A percentile compares a stretch with the other conserved stretches of the same genome.
Conservation (phyloP, 768 basidiomycete genomes). For the Lactarius pseudohatsudake region DNA sequence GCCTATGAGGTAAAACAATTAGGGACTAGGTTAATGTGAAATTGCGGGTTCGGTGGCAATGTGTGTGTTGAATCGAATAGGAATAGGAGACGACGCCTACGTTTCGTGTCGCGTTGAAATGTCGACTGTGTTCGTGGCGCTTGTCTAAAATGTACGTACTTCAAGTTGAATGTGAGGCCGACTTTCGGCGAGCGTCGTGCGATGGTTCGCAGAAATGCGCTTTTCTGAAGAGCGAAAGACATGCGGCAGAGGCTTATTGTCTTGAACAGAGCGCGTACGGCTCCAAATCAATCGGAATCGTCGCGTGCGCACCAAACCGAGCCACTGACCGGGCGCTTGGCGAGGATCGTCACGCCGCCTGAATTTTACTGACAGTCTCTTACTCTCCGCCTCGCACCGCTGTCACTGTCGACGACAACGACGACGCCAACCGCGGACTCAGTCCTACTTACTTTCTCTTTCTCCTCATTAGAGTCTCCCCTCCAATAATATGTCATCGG, state of each 20-base stretch:
- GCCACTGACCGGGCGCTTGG: constrained; percentile 18
- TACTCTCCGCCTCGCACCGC: neutral
- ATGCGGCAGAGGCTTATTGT: constrained; percentile 27
- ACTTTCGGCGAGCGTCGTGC: constrained; percentile 5
- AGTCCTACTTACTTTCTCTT: neutral
- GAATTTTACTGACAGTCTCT: constrained; percentile 7
- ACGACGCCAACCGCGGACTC: constrained; percentile 6
- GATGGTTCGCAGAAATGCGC: constrained; percentile 17
- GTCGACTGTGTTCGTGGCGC: neutral
- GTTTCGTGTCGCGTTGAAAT: constrained; percentile 9
- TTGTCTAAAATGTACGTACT: neutral
- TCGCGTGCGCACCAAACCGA: constrained; percentile 8
- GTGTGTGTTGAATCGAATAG: neutral
- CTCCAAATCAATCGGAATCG: constrained; percentile 4
- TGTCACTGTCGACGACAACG: constrained; percentile 16
- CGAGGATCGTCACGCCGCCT: constrained; percentile 23
- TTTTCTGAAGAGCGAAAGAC: constrained; percentile 19
- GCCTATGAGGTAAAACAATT: constrained; percentile 44
- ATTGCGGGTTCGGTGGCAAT: constrained; percentile 9
- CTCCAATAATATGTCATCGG: constrained; percentile 24
- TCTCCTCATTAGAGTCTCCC: neutral
- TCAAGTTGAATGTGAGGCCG: neutral
- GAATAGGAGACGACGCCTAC: constrained; percentile 16
- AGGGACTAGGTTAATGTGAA: constrained; percentile 26
- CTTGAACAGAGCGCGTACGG: constrained; percentile 1